Evolutionary conservation across 805 yeast species (phyloP).

Genomic region (Metschnikowia dekortorum): DNA sequence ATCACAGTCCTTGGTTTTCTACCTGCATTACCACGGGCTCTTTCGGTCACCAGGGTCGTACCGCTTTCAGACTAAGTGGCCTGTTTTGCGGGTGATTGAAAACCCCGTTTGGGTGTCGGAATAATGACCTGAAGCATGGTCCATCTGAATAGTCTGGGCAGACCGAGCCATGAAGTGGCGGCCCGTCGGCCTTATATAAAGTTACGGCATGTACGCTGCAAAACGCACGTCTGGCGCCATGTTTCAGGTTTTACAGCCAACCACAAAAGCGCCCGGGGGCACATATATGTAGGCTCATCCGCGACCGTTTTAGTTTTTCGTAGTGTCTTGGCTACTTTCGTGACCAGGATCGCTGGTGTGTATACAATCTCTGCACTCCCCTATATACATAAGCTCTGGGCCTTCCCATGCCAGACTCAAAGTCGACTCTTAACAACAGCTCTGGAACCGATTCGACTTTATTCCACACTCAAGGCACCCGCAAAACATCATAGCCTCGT

Average conservation of each 20-base stretch:
- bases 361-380: background rate
- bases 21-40: no score
- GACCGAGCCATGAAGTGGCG: background rate
- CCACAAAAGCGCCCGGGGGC: background rate
- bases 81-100: no score
- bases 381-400: background rate
- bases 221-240: constrained; percentile 3
- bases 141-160: no score
- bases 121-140: no score
- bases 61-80: no score
- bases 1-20: no score
- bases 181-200: background rate
- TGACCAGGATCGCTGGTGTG: background rate
- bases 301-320: background rate
- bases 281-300: background rate
- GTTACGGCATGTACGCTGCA: constrained; percentile 1
- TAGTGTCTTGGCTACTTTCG: background rate
- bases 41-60: no score
- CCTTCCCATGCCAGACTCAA: no score
- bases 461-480: no score
- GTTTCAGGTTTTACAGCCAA: constrained; percentile 1
- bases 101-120: no score
- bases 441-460: background rate
- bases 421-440: background rate
- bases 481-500: no score